Base-by-base conservation (phyloP, 306 rosid species). In the Prosopis cineraria region DNA sequence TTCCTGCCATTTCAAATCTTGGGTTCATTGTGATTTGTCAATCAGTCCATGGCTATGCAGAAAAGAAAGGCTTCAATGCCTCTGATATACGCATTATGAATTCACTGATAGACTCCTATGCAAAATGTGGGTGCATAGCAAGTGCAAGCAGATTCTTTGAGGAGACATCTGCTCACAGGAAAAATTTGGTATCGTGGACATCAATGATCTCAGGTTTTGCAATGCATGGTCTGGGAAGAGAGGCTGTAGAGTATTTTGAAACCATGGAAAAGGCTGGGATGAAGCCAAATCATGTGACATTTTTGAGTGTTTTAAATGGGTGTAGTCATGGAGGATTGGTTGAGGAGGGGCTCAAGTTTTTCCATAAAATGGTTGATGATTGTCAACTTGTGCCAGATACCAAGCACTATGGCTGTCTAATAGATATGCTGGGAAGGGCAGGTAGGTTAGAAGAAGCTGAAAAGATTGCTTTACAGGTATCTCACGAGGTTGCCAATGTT, bases 381-480 rank as follows among this genome's bases (percentile, higher is more conserved):
- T 83, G 45, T 68, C 77, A 74, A 72, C 73, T 90, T 63, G 73
- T 72, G 62, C 89, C 91, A 3, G 87, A 88, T 67, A 78, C 86
- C 70, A 92, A 87, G 84, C 96, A 92, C 70, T 92, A 90, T 75
- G 89, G 93, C 37, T 88, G 96, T 76, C 67, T 92, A 75, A 79
- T 92, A 39, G 97, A 92, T 76, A 83, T 88, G 95, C 58, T 92
- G 44, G 90, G 92, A 74, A 87, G 97, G 79, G 87, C 86, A 0
- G 93, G 96, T 76, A 88, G 93, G 85, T 47, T 90, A 82, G 89
- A 87, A 73, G 96, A 78, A 83, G 97, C 96, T 13, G 93, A 90
- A 68, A 85, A 76, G 63, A 78, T 85, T 67, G 96, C 93, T 50
- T 59, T 86, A 37, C 85, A 78, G 71, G 88, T 92, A 76, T 93